Evolutionary conservation across 139 green algal genomes (phyloP).

Genomic region (Auxenochlorella protothecoides): DNA sequence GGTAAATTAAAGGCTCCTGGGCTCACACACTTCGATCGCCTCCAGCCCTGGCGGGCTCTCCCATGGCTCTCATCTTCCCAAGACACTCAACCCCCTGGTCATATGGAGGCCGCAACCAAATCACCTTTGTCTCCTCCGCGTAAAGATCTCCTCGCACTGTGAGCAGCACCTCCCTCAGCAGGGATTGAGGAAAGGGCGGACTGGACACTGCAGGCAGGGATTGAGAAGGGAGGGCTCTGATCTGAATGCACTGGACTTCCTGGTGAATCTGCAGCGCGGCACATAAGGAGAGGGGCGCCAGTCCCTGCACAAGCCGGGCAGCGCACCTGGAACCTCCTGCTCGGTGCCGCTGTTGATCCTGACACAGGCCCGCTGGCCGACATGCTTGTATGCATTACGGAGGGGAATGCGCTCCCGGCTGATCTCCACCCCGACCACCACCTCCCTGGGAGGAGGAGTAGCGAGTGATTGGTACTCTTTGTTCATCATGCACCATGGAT

Average conservation of each 20-base stretch:
- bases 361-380: slow-evolving; percentile 48
- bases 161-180: slow-evolving; percentile 49
- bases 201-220: slow-evolving; percentile 28
- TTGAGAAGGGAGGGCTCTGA: neutral
- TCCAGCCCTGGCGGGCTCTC: no score
- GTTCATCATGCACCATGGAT: neutral
- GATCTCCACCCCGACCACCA: slow-evolving; percentile 61
- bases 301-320: neutral
- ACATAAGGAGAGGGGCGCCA: slow-evolving; percentile 33
- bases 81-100: no score
- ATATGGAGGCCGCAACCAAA: no score
- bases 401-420: slow-evolving; percentile 66
- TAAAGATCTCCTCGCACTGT: slow-evolving; percentile 53
- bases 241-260: neutral
- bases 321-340: neutral
- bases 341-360: slow-evolving; percentile 51
- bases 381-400: slow-evolving; percentile 59
- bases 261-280: neutral
- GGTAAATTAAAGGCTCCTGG: no score
- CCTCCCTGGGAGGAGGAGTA: slow-evolving; percentile 3
- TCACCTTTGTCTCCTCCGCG: slow-evolving; percentile 52
- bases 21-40: no score
- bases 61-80: no score
- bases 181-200: slow-evolving; percentile 24
- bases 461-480: neutral